These are phyloP conservation scores for Deuterostichococcus epilithicus DNA, from an alignment of 139 green algal species.

Conservation along the genomic window DNA sequence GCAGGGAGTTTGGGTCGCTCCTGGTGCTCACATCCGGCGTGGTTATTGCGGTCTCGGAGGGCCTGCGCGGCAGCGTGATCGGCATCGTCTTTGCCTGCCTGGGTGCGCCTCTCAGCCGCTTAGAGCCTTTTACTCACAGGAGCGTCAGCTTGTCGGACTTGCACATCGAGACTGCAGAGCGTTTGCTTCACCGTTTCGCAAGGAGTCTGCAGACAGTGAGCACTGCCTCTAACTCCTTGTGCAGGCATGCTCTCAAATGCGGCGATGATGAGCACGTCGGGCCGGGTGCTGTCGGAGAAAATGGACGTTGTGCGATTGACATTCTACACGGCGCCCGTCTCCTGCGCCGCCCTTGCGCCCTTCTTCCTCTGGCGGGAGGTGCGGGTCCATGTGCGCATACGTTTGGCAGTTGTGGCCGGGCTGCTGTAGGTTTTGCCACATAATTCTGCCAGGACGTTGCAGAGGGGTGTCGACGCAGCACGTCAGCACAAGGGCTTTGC, in stretches of 20 bases:
- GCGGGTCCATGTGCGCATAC: neutral
- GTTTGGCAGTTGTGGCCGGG: no score
- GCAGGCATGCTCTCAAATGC: constrained; percentile 32
- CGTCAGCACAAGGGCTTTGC: no score
- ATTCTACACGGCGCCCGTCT: constrained; percentile 76
- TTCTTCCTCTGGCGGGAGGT: constrained; percentile 43
- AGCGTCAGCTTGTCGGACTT: no score
- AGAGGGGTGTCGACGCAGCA: no score
- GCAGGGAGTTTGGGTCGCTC: constrained; percentile 32
- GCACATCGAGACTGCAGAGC: no score
- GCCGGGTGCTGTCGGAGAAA: constrained; percentile 57
- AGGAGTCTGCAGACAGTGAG: neutral
- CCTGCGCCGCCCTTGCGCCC: constrained; percentile 40
- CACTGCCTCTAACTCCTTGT: neutral
- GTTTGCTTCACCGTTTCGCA: no score
- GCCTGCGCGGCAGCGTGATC: constrained; percentile 26
- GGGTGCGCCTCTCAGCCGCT: neutral
- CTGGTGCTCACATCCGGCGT: constrained; percentile 48
- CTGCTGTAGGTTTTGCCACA: no score
- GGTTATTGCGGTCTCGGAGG: constrained; percentile 56
- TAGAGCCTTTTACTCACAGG: no score
- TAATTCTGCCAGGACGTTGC: no score
- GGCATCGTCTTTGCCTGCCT: constrained; percentile 44
- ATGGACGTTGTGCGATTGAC: constrained; percentile 68
- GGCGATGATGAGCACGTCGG: constrained; percentile 54